Evolutionary conservation across 768 basidiomycete species (phyloP).

Genomic region (Boletus reticulatus): DNA sequence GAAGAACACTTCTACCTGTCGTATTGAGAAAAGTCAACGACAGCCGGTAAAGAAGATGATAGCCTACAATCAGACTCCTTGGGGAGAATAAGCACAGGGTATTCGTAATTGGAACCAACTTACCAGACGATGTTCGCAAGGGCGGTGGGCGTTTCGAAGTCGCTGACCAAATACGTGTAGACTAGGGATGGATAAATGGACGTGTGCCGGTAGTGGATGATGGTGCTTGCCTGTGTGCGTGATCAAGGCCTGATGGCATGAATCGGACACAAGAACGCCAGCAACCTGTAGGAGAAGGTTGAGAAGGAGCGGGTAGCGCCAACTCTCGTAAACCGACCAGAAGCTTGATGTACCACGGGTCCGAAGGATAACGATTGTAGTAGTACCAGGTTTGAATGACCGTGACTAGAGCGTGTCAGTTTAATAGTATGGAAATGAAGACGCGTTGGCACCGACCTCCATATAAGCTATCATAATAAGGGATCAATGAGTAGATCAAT

Average conservation of each 20-base stretch:
- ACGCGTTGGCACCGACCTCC: conserved; percentile 39
- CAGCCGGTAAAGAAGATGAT: not conserved
- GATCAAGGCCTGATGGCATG: conserved; percentile 55
- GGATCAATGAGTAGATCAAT: not conserved
- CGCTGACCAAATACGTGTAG: conserved; percentile 46
- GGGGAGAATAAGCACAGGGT: not conserved
- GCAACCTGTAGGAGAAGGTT: conserved; percentile 40
- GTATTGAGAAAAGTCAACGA: conserved; percentile 1
- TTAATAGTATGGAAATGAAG: conserved; percentile 9
- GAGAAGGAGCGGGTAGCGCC: not conserved
- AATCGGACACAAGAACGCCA: conserved; percentile 52
- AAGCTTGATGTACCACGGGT: conserved; percentile 49
- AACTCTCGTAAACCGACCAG: conserved; percentile 36
- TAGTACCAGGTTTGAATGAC: conserved; percentile 59
- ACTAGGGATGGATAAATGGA: conserved; percentile 29
- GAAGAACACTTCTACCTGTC: conserved; percentile 52
- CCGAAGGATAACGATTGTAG: conserved; percentile 46
- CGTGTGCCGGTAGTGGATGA: too few species aligned
- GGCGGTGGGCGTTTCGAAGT: conserved; percentile 28
- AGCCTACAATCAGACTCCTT: conserved; percentile 29
- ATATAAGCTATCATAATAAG: conserved; percentile 39
- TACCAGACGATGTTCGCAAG: conserved; percentile 45
- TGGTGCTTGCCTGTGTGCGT: conserved; percentile 46
- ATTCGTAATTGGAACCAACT: conserved; percentile 9
- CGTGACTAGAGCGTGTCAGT: conserved; percentile 40